phyloP scores from a whole-genome alignment of 805 yeast species.

The Cyberlindnera saturnus region DNA sequence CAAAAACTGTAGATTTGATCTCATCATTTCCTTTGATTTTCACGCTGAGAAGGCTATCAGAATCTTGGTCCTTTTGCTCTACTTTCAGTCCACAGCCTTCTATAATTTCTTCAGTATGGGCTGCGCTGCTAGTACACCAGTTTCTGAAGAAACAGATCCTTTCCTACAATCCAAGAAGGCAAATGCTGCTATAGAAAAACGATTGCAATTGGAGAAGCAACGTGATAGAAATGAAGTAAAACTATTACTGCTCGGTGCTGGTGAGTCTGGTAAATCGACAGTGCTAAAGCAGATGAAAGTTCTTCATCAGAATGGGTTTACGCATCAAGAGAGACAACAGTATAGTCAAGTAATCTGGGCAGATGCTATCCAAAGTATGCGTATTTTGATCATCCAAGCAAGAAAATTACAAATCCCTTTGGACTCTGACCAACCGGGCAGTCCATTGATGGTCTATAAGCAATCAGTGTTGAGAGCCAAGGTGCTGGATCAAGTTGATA shows the following conservation, averaged over 20 bases:
- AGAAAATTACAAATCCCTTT: conserved; percentile 55
- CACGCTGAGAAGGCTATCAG: neutral
- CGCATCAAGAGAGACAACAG: conserved; percentile 69
- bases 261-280: conserved; percentile 92
- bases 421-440: conserved; percentile 55
- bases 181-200: conserved; percentile 61
- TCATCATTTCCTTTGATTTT: too few relatives aligned
- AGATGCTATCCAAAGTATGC: conserved; percentile 83
- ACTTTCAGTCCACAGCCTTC: neutral
- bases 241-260: conserved; percentile 82
- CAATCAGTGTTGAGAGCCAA: conserved; percentile 49
- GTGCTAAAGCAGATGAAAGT: conserved; percentile 85
- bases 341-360: conserved; percentile 90
- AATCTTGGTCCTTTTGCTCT: neutral
- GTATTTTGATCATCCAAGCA: conserved; percentile 69
- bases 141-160: conserved; percentile 38
- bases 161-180: conserved; percentile 46
- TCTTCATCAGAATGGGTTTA: conserved; percentile 80
- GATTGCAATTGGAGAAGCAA: conserved; percentile 45
- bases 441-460: conserved; percentile 40
- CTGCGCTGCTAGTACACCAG: conserved; percentile 50
- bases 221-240: conserved; percentile 57
- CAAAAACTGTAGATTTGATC: too few relatives aligned
- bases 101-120: conserved; percentile 46
- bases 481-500: conserved; percentile 56